Conservation (phyloP, 2,329 filamentous ascomycete species). For the Diaporthe aspalathi region DNA sequence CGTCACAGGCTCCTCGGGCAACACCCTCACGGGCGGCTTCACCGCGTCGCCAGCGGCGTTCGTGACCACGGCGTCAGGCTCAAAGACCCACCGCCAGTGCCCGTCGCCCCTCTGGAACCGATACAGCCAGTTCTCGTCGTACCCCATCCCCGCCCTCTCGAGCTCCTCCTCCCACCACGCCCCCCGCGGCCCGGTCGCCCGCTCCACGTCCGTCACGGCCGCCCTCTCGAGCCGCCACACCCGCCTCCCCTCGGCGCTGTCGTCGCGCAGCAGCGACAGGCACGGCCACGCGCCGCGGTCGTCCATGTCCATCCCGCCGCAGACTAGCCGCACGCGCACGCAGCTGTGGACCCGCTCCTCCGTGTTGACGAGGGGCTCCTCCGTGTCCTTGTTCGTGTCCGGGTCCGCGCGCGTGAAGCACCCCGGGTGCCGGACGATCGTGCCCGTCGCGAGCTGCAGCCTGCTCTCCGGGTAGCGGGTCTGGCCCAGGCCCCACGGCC, state of each 20-base stretch:
- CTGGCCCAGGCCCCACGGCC: slow-evolving; percentile 48
- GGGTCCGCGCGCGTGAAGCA: slow-evolving; percentile 52
- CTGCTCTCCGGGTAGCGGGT: slow-evolving; percentile 44
- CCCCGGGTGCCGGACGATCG: slow-evolving; percentile 49
- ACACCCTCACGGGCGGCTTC: slow-evolving; percentile 40
- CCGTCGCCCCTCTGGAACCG: slow-evolving; percentile 43
- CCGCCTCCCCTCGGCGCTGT: slow-evolving; percentile 29
- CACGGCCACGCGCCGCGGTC: slow-evolving; percentile 49
- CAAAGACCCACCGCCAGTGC: slow-evolving; percentile 48
- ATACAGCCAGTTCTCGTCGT: slow-evolving; percentile 43
- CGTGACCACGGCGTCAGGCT: slow-evolving; percentile 37
- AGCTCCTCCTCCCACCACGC: slow-evolving; percentile 38
- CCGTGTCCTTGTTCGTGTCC: slow-evolving; percentile 50
- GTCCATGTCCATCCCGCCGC: slow-evolving; percentile 48
- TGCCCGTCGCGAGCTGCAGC: slow-evolving; percentile 45
- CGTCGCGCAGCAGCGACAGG: slow-evolving; percentile 42
- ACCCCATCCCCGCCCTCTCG: slow-evolving; percentile 35
- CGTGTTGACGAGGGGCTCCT: slow-evolving; percentile 51
- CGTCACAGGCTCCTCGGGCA: slow-evolving; percentile 49
- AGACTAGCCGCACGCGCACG: slow-evolving; percentile 47
- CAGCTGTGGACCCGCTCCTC: slow-evolving; percentile 51
- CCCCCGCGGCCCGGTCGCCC: slow-evolving; percentile 9
- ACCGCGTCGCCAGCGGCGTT: slow-evolving; percentile 38
- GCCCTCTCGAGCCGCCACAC: slow-evolving; percentile 45
- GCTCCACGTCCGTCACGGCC: slow-evolving; percentile 21